phyloP scores from a whole-genome alignment of 2,329 filamentous ascomycete genomes.

The Nemania sp. region DNA sequence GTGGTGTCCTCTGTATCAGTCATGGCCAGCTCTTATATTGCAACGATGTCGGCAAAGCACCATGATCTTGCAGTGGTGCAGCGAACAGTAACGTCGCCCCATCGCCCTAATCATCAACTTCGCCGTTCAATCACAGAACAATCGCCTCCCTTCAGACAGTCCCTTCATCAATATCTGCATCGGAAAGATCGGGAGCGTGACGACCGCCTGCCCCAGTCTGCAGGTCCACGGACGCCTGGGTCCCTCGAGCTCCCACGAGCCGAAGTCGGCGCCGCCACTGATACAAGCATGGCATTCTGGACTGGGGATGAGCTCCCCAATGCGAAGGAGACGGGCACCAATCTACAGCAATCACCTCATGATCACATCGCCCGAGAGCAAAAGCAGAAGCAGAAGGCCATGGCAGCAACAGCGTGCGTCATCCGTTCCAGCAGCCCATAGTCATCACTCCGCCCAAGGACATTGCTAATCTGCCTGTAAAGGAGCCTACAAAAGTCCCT shows the following conservation, averaged over 20 bases:
- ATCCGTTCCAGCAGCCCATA: neutral
- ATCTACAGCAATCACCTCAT: constrained; percentile 32
- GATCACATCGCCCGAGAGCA: constrained; percentile 50
- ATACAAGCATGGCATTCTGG: constrained; percentile 47
- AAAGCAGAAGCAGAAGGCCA: constrained; percentile 47
- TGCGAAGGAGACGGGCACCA: constrained; percentile 25
- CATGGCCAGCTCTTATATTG: constrained; percentile 14
- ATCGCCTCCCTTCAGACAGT: constrained; percentile 48
- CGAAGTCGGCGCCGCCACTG: constrained; percentile 48
- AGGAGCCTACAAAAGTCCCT: constrained; percentile 60
- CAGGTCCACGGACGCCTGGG: constrained; percentile 41
- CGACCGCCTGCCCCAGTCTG: constrained; percentile 38
- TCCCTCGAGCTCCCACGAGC: constrained; percentile 54
- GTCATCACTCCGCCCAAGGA: neutral
- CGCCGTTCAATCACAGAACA: constrained; percentile 61
- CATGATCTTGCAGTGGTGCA: constrained; percentile 39
- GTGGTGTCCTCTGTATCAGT: constrained; percentile 10
- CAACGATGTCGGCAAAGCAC: constrained; percentile 42
- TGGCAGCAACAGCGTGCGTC: constrained; percentile 48
- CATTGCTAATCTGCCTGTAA: constrained; percentile 32
- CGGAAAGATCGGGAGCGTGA: constrained; percentile 43
- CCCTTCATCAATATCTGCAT: constrained; percentile 45
- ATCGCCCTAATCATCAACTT: constrained; percentile 55
- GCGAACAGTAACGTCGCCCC: constrained; percentile 41
- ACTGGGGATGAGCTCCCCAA: constrained; percentile 33